These are phyloP conservation scores for Dactylellina drechsleri DNA, from an alignment of 2,329 filamentous ascomycete species.

Conservation along the genomic window DNA sequence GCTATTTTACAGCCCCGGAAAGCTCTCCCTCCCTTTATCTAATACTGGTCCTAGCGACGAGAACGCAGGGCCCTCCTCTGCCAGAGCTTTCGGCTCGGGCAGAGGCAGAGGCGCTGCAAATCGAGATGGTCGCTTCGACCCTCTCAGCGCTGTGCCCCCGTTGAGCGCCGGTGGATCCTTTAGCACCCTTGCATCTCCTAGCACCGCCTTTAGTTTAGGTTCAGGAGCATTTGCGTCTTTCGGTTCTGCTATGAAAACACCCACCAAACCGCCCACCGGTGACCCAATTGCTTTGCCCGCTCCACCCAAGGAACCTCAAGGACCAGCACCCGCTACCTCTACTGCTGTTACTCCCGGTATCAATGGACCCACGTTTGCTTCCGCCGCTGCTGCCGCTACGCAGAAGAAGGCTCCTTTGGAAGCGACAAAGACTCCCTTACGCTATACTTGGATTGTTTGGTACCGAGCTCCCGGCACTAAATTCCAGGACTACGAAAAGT, in stretches of 20 bases:
- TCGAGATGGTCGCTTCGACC: constrained; percentile 49
- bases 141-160: constrained; percentile 43
- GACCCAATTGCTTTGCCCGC: constrained; percentile 33
- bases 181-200: constrained; percentile 67
- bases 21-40: constrained; percentile 43
- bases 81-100: constrained; percentile 40
- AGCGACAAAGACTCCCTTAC: constrained; percentile 65
- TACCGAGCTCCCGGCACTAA: constrained; percentile 96
- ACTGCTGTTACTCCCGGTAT: constrained; percentile 61
- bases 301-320: constrained; percentile 73
- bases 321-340: constrained; percentile 63
- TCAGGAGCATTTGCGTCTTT: constrained; percentile 98
- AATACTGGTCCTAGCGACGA: constrained; percentile 30
- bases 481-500: constrained; percentile 98
- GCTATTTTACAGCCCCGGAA: constrained; percentile 37
- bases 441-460: constrained; percentile 95
- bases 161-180: constrained; percentile 51
- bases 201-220: constrained; percentile 90
- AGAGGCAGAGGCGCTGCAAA: constrained; percentile 34
- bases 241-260: constrained; percentile 74
- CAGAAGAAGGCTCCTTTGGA: constrained; percentile 65
- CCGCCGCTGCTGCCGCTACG: constrained; percentile 61
- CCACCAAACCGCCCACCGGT: constrained; percentile 60
- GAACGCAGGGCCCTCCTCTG: constrained; percentile 30
- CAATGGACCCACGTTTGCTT: constrained; percentile 58